A percentile compares a stretch with the other conserved stretches of the same genome.
These are phyloP conservation scores for Meripilus lineatus DNA, from an alignment of 1,284 basidiomycete genomes.

Conservation along the genomic window DNA sequence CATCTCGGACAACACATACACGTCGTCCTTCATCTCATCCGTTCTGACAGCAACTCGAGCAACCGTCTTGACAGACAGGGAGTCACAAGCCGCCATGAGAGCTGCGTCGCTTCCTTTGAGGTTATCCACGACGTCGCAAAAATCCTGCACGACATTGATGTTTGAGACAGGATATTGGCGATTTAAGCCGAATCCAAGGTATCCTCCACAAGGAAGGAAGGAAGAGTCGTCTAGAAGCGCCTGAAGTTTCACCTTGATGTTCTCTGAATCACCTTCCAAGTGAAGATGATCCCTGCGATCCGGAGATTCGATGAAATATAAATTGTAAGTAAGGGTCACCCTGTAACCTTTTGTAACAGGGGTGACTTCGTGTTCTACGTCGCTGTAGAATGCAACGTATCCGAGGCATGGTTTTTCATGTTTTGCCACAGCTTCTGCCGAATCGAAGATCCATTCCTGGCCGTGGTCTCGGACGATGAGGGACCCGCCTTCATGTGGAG, in stretches of 20 bases:
- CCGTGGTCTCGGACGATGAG: constrained; percentile 20
- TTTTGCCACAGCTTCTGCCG: neutral
- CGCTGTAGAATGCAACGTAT: constrained; percentile 32
- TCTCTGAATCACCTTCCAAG: neutral
- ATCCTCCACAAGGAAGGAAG: constrained; percentile 27
- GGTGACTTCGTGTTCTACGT: constrained; percentile 37
- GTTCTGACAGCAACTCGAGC: neutral
- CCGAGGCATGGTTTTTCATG: constrained; percentile 14
- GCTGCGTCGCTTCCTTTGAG: neutral
- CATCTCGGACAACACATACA: neutral
- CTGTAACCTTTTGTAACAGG: constrained; percentile 32
- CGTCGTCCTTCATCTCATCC: neutral
- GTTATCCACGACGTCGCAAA: neutral
- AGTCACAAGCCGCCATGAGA: neutral
- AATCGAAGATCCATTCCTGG: constrained; percentile 28
- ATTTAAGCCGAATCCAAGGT: constrained; percentile 30
- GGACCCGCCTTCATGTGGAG: constrained; percentile 30
- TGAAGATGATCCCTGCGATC: neutral
- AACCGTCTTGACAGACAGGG: neutral
- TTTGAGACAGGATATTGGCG: constrained; percentile 29
- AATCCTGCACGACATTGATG: neutral
- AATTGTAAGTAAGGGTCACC: constrained; percentile 35
- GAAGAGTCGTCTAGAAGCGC: constrained; percentile 16
- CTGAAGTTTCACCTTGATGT: constrained; percentile 8
- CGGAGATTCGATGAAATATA: constrained; percentile 19